Conservation (phyloP, 2,329 filamentous ascomycete genomes). For the Colletotrichum ledebouriae region DNA sequence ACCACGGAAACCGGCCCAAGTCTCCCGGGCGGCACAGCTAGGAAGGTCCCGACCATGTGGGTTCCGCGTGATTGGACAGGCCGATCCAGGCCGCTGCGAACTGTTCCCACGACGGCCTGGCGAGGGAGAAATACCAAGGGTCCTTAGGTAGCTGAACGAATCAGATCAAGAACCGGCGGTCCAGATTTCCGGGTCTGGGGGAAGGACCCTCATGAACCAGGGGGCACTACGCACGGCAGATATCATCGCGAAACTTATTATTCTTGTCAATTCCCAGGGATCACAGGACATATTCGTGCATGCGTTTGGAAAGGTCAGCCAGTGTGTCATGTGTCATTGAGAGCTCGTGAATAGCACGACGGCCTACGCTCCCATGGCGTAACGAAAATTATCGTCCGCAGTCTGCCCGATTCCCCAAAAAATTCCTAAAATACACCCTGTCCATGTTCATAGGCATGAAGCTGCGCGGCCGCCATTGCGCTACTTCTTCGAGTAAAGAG, state of each 20-base stretch:
- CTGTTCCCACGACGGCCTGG: not conserved
- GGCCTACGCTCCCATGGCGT: too few relatives aligned
- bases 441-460: too few relatives aligned
- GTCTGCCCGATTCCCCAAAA: too few relatives aligned
- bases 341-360: too few relatives aligned
- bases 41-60: not conserved
- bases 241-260: too few relatives aligned
- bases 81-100: conserved; percentile 1
- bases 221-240: not conserved
- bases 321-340: too few relatives aligned
- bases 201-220: conserved; percentile 3
- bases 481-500: conserved; percentile 10
- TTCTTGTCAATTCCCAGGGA: too few relatives aligned
- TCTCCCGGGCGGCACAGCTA: conserved; percentile 4
- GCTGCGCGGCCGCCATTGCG: too few relatives aligned
- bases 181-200: conserved; percentile 11
- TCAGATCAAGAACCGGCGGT: not conserved
- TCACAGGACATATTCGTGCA: too few relatives aligned
- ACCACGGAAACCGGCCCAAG: not conserved
- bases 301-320: too few relatives aligned
- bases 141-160: conserved; percentile 1
- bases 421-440: too few relatives aligned
- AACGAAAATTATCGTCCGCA: too few relatives aligned
- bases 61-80: conserved; percentile 7
- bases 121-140: not conserved